Conservation (phyloP, 1,139 yeast genomes). For the Yamadazyma triangularis region DNA sequence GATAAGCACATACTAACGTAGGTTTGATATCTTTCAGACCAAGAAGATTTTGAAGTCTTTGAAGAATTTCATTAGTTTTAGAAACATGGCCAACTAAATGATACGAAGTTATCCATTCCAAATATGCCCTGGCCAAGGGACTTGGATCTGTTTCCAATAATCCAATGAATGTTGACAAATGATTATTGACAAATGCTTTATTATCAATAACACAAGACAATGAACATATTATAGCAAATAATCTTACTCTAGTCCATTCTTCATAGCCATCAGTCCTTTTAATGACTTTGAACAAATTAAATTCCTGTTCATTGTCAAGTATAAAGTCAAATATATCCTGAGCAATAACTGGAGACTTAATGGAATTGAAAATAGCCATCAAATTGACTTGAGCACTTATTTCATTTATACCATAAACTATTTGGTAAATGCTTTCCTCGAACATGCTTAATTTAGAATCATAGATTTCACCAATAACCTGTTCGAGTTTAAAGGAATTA, state of each 20-base stretch:
- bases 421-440: slow-evolving; percentile 36
- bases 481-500: slow-evolving; percentile 58
- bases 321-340: slow-evolving; percentile 37
- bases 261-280: slow-evolving; percentile 64
- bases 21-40: slow-evolving; percentile 35
- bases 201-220: slow-evolving; percentile 22
- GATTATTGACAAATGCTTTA: slow-evolving; percentile 7
- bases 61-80: slow-evolving; percentile 16
- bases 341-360: slow-evolving; percentile 31
- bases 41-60: slow-evolving; percentile 13
- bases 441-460: slow-evolving; percentile 31
- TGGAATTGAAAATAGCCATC: slow-evolving; percentile 39
- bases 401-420: slow-evolving; percentile 60
- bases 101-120: slow-evolving; percentile 73
- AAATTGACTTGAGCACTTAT: slow-evolving; percentile 49
- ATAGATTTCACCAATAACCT: slow-evolving; percentile 46
- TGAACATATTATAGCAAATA: slow-evolving; percentile 49
- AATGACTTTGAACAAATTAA: slow-evolving; percentile 43
- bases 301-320: slow-evolving; percentile 33
- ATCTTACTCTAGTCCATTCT: slow-evolving; percentile 59
- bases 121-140: slow-evolving; percentile 67
- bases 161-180: slow-evolving; percentile 18
- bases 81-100: slow-evolving; percentile 20
- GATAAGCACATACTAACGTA: slow-evolving; percentile 52
- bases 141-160: slow-evolving; percentile 55